These are phyloP conservation scores for Colletotrichum gloeosporioides DNA, from an alignment of 2,329 filamentous ascomycete species.

Conservation along the genomic window DNA sequence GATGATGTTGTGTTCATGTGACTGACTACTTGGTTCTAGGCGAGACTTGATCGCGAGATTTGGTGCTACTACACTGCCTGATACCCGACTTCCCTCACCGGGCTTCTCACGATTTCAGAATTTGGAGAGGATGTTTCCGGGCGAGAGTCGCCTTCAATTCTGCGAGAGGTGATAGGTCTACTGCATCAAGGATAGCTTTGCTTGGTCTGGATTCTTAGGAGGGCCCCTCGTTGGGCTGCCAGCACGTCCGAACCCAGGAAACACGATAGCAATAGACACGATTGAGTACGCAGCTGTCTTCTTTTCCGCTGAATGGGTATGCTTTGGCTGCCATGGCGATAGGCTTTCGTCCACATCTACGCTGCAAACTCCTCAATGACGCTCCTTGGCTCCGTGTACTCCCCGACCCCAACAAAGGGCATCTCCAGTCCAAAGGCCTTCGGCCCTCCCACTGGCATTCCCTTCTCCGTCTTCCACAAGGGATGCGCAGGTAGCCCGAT, in stretches of 20 bases:
- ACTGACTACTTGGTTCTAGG: neutral
- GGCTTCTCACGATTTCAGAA: neutral
- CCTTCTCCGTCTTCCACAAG: conserved; percentile 49
- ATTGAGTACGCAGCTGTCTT: rapidly evolving
- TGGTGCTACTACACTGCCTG: neutral
- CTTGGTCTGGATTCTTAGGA: neutral
- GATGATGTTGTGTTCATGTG: rapidly evolving
- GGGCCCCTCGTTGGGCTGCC: neutral
- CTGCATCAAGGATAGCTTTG: neutral
- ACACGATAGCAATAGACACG: neutral
- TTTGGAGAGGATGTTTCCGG: neutral
- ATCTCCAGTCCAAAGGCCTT: conserved; percentile 38
- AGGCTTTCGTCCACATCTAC: rapidly evolving
- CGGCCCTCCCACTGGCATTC: conserved; percentile 37
- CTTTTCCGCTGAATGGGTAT: neutral
- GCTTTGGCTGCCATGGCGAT: neutral
- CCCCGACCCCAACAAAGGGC: conserved; percentile 9
- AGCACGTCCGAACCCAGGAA: neutral
- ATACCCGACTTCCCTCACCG: neutral
- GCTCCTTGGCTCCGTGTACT: neutral
- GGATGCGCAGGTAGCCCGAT: conserved; percentile 55
- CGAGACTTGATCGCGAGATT: neutral
- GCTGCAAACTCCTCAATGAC: neutral
- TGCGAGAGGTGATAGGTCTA: neutral
- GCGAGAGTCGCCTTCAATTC: neutral